These are phyloP conservation scores for Pseudogymnoascus verrucosus DNA, from an alignment of 2,329 filamentous ascomycete species.

Conservation along the genomic window DNA sequence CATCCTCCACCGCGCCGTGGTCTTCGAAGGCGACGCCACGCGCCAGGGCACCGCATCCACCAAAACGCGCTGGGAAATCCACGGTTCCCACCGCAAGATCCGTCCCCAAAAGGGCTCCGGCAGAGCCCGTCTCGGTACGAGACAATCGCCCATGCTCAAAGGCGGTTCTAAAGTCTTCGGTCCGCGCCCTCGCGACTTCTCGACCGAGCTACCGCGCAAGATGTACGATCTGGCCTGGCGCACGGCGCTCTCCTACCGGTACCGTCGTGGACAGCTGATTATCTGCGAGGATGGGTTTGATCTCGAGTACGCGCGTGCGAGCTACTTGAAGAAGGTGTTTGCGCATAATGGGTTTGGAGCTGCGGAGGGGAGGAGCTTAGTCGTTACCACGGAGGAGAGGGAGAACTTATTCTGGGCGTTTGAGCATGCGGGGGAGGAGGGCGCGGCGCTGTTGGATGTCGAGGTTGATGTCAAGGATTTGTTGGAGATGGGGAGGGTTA, in stretches of 20 bases:
- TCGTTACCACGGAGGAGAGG: slow-evolving; percentile 58
- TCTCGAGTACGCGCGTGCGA: slow-evolving; percentile 42
- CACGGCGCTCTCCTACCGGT: slow-evolving; percentile 87
- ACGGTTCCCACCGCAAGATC: slow-evolving; percentile 76
- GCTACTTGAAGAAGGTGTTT: slow-evolving; percentile 62
- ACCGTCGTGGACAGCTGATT: slow-evolving; percentile 76
- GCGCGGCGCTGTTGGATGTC: slow-evolving; percentile 58
- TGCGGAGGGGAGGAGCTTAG: slow-evolving; percentile 60
- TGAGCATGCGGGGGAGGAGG: slow-evolving; percentile 54
- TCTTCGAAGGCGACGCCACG: slow-evolving; percentile 85
- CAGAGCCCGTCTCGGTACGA: slow-evolving; percentile 67
- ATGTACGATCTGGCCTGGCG: slow-evolving; percentile 94
- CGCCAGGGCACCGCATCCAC: slow-evolving; percentile 78
- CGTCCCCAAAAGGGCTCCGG: slow-evolving; percentile 82
- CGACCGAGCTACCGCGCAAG: slow-evolving; percentile 73
- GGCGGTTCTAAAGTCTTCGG: slow-evolving; percentile 87
- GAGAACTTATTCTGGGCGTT: slow-evolving; percentile 60
- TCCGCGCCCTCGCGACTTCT: slow-evolving; percentile 88
- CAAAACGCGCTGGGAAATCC: slow-evolving; percentile 76
- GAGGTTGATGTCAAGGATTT: slow-evolving; percentile 96
- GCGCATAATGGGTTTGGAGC: slow-evolving; percentile 61
- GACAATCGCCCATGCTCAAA: slow-evolving; percentile 70
- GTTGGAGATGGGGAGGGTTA: slow-evolving; percentile 72
- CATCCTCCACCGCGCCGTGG: slow-evolving; percentile 81
- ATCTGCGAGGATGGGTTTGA: slow-evolving; percentile 74